Evolutionary conservation across 345 rosid genomes (phyloP), one percentile per base, ranked within the genome.

Genomic region (Camelina neglecta): DNA sequence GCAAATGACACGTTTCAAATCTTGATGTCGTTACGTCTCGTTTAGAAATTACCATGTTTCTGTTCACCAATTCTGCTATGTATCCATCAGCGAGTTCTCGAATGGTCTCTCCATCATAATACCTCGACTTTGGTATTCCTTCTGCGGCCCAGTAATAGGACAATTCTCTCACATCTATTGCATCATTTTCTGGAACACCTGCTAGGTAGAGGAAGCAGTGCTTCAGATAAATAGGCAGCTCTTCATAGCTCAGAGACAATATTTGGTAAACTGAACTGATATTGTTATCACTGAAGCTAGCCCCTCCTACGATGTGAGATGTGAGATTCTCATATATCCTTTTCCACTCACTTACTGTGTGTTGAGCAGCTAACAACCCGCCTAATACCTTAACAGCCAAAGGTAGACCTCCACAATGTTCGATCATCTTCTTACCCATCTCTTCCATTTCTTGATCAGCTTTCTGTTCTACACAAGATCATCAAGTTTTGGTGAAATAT

Each of bases 121-220:
- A 2, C 2, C 4, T 6, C 4, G 36, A 39, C 1, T 53, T 11
- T 1, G 72, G n/a, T 29, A 84, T 18, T 35, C 87, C 89, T 29
- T 82, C 83, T 3, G 80, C 83, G 20, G 77, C 67, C 89, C 82
- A 86, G 36, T 69, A 63, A 15, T 26, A 58, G 11, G 81, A 36
- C 42, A 87, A 20, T 6, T 69, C 69, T 8, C 65, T 60, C 0
- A 49, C 24, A 0, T 65, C 23, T 58, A 87, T 85, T 0, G 35
- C 54, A 8, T 11, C 47, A 62, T 84, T 72, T 66, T 66, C 78
- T 1, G 72, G 78, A 7, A 66, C 66, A 55, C 66, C 66, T 41
- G 65, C 78, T 0, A 74, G 1, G 35, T 74, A 65, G 62, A 74
- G 78, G 26, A 65, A 74, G 11, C 79, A 75, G 2, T 11, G 11